Percentiles rank a stretch among this genome's conserved stretches.
Evolutionary conservation across 169 alveolate genomes (phyloP).

Genomic region (Plasmodium billcollinsi): DNA sequence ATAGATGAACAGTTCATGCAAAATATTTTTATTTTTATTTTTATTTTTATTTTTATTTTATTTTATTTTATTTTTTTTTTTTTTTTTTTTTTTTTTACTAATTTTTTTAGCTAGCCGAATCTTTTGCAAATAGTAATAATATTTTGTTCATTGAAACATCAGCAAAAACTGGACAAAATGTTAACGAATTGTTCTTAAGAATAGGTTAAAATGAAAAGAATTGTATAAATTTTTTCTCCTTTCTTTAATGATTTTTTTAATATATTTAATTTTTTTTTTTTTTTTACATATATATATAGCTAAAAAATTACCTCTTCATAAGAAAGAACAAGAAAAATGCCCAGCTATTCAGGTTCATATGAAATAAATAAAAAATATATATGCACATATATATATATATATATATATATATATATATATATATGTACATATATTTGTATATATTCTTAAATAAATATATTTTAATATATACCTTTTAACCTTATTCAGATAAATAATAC

Average conservation of each 20-base stretch:
- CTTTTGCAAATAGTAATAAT: slow-evolving; percentile 92
- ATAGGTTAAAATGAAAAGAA: slow-evolving; percentile 74
- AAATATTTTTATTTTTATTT: slow-evolving; percentile 6
- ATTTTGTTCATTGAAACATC: slow-evolving; percentile 92
- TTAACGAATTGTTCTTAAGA: slow-evolving; percentile 89
- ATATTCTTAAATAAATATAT: too few species aligned
- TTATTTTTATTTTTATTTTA: too few species aligned
- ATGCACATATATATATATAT: neutral
- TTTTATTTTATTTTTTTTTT: too few species aligned
- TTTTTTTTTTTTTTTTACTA: slow-evolving; percentile 14
- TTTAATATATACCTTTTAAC: neutral
- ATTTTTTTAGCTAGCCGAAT: slow-evolving; percentile 77
- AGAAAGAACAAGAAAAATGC: slow-evolving; percentile 59
- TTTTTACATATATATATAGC: slow-evolving; percentile 16
- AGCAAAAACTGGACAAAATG: slow-evolving; percentile 93
- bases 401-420: too few species aligned
- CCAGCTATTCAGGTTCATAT: slow-evolving; percentile 58
- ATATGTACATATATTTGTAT: neutral
- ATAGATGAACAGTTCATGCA: slow-evolving; percentile 20
- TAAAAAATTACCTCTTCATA: slow-evolving; percentile 72
- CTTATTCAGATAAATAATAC: slow-evolving; percentile 49
- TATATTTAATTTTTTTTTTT: slow-evolving; percentile 10
- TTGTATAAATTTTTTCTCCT: neutral
- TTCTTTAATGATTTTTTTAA: neutral
- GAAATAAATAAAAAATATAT: neutral